Evolutionary conservation across 306 rosid genomes (phyloP), one percentile per base, ranked within the genome.

Genomic region (Quillaja saponaria): DNA sequence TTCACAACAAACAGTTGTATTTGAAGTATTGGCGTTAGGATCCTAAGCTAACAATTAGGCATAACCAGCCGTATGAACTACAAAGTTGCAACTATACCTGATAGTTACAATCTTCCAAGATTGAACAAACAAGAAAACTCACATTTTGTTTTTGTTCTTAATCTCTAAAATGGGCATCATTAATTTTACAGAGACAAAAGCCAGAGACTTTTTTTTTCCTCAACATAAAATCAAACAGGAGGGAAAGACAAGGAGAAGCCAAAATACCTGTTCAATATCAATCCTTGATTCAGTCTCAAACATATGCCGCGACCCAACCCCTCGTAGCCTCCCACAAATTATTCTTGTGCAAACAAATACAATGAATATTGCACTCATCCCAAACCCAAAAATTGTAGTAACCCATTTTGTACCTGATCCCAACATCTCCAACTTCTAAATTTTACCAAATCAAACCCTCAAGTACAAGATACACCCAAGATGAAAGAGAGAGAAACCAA

Each of bases 331-430:
- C 37, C 90, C 96, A 77, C 96, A 92, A 51, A 92, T 81, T 67
- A 92, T 77, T 86, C 95, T 88, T n/a, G 98, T 67, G 69, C 98
- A 92, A 3, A 92, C 92, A 73, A 92, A 92, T 17, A 92, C 87
- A 54, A 92, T 92, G 78, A 92, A 92, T 49, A 96, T 84, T 37
- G 96, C 94, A 76, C 98, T 92, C 83, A 92, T 71, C 42, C 94
- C 98, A 78, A 92, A 92, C 45, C 98, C 98, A 71, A 92, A 76
- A 17, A 82, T 56, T 67, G 96, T 84, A 20, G 89, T 92, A 52
- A 82, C 61, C 82, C 86, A 78, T 79, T 88, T 88, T 69, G 81
- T 81, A 56, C 74, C 66, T 3, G 82, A 39, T 73, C 81, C 71
- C 80, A 78, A 71, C 73, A 60, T 68, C 78, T 72, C 46, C 63